Evolutionary conservation across 163 green algal species (phyloP).

Genomic region (Chlorella variabilis): DNA sequence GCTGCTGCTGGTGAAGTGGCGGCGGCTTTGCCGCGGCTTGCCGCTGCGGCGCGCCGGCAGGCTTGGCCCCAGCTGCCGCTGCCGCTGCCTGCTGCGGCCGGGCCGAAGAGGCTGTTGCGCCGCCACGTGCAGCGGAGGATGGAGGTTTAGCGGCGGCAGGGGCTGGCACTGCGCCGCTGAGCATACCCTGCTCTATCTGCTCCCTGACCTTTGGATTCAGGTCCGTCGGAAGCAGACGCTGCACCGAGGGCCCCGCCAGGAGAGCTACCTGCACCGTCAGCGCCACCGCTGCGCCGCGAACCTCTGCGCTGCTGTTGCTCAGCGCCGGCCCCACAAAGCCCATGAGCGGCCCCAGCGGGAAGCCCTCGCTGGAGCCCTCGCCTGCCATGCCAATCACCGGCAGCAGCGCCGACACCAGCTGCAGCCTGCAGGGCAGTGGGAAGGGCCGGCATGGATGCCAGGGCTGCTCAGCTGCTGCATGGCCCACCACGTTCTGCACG

Average conservation of each 20-base stretch:
- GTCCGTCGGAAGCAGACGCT: constrained; percentile 67
- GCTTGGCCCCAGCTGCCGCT: background rate
- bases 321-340: constrained; percentile 75
- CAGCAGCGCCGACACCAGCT: constrained; percentile 64
- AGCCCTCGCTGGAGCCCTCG: constrained; percentile 51
- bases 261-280: constrained; percentile 65
- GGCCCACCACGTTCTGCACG: no score
- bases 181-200: constrained; percentile 66
- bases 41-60: background rate
- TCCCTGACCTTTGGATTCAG: constrained; percentile 87
- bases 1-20: constrained; percentile 55
- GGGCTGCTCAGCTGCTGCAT: no score
- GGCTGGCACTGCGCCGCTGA: background rate
- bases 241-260: constrained; percentile 57
- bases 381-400: constrained; percentile 64
- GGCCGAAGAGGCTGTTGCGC: constrained; percentile 1
- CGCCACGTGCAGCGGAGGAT: background rate
- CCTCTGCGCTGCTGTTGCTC: constrained; percentile 61
- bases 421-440: constrained; percentile 44
- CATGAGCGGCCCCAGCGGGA: constrained; percentile 77
- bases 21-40: background rate
- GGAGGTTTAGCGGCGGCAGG: background rate
- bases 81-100: background rate
- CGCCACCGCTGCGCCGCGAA: constrained; percentile 63
- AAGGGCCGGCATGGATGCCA: background rate